phyloP scores from a whole-genome alignment of 2,329 filamentous ascomycete species.

The Fusarium continuum region DNA sequence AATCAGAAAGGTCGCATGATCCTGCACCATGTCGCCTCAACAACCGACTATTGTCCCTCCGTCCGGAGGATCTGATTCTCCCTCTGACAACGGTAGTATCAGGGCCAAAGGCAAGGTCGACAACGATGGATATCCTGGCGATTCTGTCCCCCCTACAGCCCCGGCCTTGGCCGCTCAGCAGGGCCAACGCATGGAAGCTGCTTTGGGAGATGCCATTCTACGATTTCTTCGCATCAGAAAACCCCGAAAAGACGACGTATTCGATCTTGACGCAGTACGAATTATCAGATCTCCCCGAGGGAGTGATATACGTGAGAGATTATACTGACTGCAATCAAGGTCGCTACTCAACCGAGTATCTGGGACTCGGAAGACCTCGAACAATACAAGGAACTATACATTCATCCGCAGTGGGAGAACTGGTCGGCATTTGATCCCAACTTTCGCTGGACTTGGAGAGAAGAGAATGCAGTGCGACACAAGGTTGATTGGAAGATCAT shows the following conservation, averaged over 20 bases:
- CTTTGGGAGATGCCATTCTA: constrained; percentile 46
- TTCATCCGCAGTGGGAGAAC: constrained; percentile 52
- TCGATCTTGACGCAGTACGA: constrained; percentile 40
- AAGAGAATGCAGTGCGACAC: constrained; percentile 46
- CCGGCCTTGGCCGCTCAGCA: constrained; percentile 42
- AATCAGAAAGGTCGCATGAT: neutral
- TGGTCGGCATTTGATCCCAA: constrained; percentile 46
- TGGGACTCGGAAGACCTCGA: constrained; percentile 50
- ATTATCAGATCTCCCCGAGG: fast-evolving
- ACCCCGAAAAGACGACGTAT: constrained; percentile 36
- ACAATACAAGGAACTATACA: constrained; percentile 48
- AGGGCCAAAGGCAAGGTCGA: neutral
- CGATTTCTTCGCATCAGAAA: constrained; percentile 48
- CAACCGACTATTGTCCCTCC: neutral
- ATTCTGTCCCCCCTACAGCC: neutral
- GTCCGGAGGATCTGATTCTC: neutral
- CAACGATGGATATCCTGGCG: neutral
- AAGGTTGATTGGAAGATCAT: constrained; percentile 53
- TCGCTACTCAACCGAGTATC: constrained; percentile 50
- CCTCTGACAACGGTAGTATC: constrained; percentile 5
- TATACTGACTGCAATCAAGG: constrained; percentile 34
- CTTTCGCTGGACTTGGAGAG: constrained; percentile 50
- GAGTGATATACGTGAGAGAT: neutral
- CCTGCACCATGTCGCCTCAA: neutral
- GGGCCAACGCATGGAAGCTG: constrained; percentile 44